These are phyloP conservation scores for Chaetothyriales sp. DNA, from an alignment of 2,329 filamentous ascomycete genomes.

Conservation along the genomic window DNA sequence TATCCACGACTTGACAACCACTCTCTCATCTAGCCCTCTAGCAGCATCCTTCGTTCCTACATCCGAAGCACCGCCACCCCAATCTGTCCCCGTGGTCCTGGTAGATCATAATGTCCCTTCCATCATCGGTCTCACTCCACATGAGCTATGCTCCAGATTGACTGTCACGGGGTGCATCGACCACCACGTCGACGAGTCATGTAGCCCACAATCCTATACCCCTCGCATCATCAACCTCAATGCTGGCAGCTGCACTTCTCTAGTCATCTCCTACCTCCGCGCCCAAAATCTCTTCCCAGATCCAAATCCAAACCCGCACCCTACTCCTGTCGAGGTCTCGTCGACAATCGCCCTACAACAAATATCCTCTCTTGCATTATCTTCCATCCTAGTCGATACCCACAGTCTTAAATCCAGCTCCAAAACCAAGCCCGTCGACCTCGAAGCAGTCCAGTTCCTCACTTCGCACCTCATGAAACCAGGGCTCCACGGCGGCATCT, in stretches of 20 bases:
- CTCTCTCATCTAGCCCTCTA: conserved; percentile 1
- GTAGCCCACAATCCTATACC: conserved; percentile 32
- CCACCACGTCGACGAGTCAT: conserved; percentile 47
- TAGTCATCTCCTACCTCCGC: conserved; percentile 38
- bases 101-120: conserved; percentile 36
- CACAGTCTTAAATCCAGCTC: conserved; percentile 29
- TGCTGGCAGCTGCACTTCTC: conserved; percentile 45
- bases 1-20: conserved; percentile 25
- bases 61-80: neutral
- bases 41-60: neutral
- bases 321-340: conserved; percentile 12
- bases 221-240: conserved; percentile 41
- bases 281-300: conserved; percentile 31
- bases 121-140: conserved; percentile 12
- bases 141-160: conserved; percentile 28
- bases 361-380: conserved; percentile 30
- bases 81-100: conserved; percentile 21
- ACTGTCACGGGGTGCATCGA: conserved; percentile 44
- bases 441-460: conserved; percentile 38
- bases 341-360: conserved; percentile 27
- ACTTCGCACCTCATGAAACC: conserved; percentile 38
- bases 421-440: conserved; percentile 35
- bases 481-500: conserved; percentile 13
- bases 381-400: conserved; percentile 33
- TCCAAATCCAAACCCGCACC: conserved; percentile 19